Conservation (phyloP, 176 grass and related monocot genomes). For the Pharus latifolius region DNA sequence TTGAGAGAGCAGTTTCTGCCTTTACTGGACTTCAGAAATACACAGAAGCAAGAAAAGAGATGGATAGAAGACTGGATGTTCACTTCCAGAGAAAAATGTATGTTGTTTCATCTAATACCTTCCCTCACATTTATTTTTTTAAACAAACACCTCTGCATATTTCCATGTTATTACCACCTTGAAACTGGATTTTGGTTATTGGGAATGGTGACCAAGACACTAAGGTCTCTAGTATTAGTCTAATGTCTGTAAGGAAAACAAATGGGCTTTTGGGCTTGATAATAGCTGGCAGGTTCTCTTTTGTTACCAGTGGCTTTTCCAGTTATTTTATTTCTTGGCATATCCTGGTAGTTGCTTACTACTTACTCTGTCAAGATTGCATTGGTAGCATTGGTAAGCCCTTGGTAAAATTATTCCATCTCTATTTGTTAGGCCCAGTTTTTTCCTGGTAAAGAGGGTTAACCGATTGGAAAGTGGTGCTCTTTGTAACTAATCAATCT, state of each 20-base stretch:
- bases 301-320: neutral
- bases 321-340: neutral
- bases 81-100: conserved; percentile 91
- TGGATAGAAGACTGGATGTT: conserved; percentile 72
- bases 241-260: neutral
- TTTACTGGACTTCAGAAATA: conserved; percentile 54
- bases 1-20: conserved; percentile 42
- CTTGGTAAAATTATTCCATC: neutral
- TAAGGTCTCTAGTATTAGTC: neutral
- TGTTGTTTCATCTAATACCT: conserved; percentile 4
- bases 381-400: neutral
- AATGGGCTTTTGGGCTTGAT: too few relatives aligned
- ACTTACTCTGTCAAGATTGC: neutral
- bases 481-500: neutral
- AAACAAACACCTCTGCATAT: neutral
- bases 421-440: neutral
- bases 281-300: neutral
- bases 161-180: neutral
- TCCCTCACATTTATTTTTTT: neutral
- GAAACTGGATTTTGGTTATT: neutral
- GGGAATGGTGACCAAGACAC: neutral
- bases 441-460: neutral
- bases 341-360: neutral
- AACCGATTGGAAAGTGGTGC: neutral
- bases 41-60: conserved; percentile 60